Conservation (phyloP, 192 early-diverging fungal genomes). For the Entomortierella lignicola region DNA sequence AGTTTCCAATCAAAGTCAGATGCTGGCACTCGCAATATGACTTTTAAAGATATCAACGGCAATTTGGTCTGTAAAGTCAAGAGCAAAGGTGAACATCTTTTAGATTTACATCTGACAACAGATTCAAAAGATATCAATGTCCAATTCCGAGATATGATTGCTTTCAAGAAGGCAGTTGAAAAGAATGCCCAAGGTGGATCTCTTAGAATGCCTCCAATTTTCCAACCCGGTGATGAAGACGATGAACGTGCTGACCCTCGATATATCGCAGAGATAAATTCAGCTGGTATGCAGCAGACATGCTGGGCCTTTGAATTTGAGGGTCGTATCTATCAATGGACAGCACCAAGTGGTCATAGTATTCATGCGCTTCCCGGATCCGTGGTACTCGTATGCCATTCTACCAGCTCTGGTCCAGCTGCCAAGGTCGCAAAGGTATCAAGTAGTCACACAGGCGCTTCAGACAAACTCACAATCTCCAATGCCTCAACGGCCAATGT, state of each 20-base stretch:
- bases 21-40: conserved; percentile 28
- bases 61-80: conserved; percentile 49
- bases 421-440: conserved; percentile 34
- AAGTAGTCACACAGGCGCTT: conserved; percentile 45
- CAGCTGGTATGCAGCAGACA: neutral
- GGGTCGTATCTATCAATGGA: conserved; percentile 53
- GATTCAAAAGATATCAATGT: conserved; percentile 51
- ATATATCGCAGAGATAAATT: neutral
- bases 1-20: conserved; percentile 51
- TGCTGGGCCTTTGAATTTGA: conserved; percentile 55
- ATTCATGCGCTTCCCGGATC: conserved; percentile 34
- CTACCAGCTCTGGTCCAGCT: conserved; percentile 20
- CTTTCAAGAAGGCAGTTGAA: conserved; percentile 51
- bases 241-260: conserved; percentile 20
- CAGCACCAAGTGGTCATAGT: conserved; percentile 24
- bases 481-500: conserved; percentile 37
- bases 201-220: neutral
- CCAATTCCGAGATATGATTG: conserved; percentile 54
- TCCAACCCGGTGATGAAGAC: conserved; percentile 35
- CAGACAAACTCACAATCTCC: conserved; percentile 33
- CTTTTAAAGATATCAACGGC: conserved; percentile 34
- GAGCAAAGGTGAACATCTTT: conserved; percentile 49
- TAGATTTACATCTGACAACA: conserved; percentile 49
- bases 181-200: conserved; percentile 14
- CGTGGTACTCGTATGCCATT: conserved; percentile 44